Evolutionary conservation across 768 basidiomycete genomes (phyloP).

Genomic region (Mycena latifolia): DNA sequence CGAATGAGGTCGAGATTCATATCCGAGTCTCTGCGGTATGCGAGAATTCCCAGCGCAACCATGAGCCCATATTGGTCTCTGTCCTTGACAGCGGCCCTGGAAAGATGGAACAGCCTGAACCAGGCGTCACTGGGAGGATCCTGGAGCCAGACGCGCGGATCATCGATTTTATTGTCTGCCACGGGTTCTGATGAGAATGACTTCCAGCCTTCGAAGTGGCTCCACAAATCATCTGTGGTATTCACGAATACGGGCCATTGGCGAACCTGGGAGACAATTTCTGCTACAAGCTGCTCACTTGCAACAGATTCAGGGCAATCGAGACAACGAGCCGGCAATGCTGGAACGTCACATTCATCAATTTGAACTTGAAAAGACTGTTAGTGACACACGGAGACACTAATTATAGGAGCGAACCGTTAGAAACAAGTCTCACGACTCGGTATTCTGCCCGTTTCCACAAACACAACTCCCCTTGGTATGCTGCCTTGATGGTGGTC

Average conservation of each 20-base stretch:
- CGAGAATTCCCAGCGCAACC: slow-evolving; percentile 14
- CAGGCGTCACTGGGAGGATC: not conserved
- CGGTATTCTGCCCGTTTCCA: slow-evolving; percentile 16
- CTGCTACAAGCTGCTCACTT: slow-evolving; percentile 2
- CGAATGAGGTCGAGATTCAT: slow-evolving; percentile 14
- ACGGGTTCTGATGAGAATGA: not conserved
- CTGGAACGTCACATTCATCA: not conserved
- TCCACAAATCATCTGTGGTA: slow-evolving; percentile 17
- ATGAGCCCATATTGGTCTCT: slow-evolving; percentile 14
- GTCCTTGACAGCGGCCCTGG: not conserved
- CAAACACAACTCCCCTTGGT: not conserved
- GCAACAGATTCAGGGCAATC: slow-evolving; percentile 4
- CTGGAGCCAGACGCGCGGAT: slow-evolving; percentile 6
- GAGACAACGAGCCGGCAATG: slow-evolving; percentile 3
- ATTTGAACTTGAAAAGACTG: not conserved
- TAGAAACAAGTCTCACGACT: slow-evolving; percentile 7
- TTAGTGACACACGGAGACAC: not conserved
- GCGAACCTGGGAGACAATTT: slow-evolving; percentile 12
- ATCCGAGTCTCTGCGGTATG: slow-evolving; percentile 9
- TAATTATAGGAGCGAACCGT: not conserved
- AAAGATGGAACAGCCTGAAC: slow-evolving; percentile 19
- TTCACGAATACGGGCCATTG: slow-evolving; percentile 28
- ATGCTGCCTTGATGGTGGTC: not conserved
- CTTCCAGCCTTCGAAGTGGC: not conserved
- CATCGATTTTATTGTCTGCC: not conserved